Base-by-base conservation (phyloP, 768 basidiomycete species). In the Pleurotus sapidus region DNA sequence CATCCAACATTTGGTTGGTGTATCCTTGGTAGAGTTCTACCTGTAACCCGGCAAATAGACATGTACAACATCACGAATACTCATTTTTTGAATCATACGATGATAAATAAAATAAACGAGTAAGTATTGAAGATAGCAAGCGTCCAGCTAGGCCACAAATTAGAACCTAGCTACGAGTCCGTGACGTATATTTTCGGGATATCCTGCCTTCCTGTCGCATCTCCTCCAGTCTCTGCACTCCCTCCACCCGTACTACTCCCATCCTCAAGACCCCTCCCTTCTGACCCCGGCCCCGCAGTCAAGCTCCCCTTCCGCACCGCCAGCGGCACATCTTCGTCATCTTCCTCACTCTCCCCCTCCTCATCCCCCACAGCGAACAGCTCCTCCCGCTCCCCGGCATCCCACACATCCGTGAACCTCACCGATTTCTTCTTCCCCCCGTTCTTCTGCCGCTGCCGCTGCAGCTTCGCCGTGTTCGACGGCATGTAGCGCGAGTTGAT, bases 401-500 rank as follows among this genome's bases (percentile, higher is more conserved):
- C 49, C 49, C 49, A 50, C 23, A 50, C 49, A 23, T 50, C 49
- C 15, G 49, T 50, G 15, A 50, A 50, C 14, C 49, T 50, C 4
- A 50, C 49, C n/a, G 49, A 27, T 14, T 50, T 50, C 30, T 34
- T 34, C 30, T 34, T 34, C 8, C 9, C 30, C 30, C 30, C 30
- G 30, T 34, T 34, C 30, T 2, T n/a, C 20, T 25, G 49, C 27
- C 23, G 27, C 49, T 27, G 25, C 49, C 6, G 4, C 6, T 14
- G 49, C 15, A 23, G 17, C 43, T 45, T 45, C 43, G 43, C 43
- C 30, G 30, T 34, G 30, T 11, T 34, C 30, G 30, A 34, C 30
- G 30, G 30, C 9, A 34, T 34, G 30, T 34, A 34, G 30, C 30
- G 30, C n/a, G 49, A 17, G 23, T 18, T 50, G 9, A 7, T 27